These are phyloP conservation scores for Sclerospora graminicola DNA, from an alignment of 352 stramenopile genomes.

Conservation along the genomic window DNA sequence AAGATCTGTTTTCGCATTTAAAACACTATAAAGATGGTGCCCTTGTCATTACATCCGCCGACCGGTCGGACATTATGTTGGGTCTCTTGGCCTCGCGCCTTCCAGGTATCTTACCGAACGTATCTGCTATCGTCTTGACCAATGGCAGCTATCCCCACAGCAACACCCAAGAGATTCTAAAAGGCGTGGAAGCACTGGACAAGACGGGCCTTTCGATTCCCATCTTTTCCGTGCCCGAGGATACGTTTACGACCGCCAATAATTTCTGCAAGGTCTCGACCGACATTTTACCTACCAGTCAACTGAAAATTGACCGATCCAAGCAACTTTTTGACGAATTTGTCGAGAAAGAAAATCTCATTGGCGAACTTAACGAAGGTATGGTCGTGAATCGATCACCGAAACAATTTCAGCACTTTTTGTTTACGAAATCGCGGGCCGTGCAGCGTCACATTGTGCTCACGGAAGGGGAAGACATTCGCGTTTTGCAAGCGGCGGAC, in stretches of 20 bases:
- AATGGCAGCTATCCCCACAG: slow-evolving; percentile 68
- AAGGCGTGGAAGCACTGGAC: slow-evolving; percentile 57
- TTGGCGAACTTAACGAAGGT: slow-evolving; percentile 54
- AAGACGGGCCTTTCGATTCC: slow-evolving; percentile 59
- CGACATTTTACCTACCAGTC: slow-evolving; percentile 59
- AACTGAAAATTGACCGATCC: slow-evolving; percentile 59
- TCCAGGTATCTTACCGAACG: slow-evolving; percentile 51
- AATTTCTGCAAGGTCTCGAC: slow-evolving; percentile 49
- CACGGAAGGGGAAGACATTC: slow-evolving; percentile 73
- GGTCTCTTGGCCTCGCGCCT: slow-evolving; percentile 58
- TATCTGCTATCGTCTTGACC: slow-evolving; percentile 62
- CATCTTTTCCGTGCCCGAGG: slow-evolving; percentile 54
- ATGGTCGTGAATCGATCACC: slow-evolving; percentile 55
- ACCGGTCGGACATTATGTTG: slow-evolving; percentile 63
- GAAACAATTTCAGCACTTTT: slow-evolving; percentile 81
- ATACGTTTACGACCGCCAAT: slow-evolving; percentile 54
- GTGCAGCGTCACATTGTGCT: slow-evolving; percentile 77
- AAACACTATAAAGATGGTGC: slow-evolving; percentile 72
- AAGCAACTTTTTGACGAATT: slow-evolving; percentile 54
- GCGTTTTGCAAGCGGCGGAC: slow-evolving; percentile 69
- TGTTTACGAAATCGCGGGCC: slow-evolving; percentile 65
- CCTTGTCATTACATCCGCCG: slow-evolving; percentile 65
- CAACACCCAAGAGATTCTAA: slow-evolving; percentile 61
- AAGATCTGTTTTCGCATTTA: slow-evolving; percentile 65
- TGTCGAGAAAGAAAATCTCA: slow-evolving; percentile 52